These are phyloP conservation scores for Blyttiomyces sp. DNA, from an alignment of 371 early-diverging fungal genomes.

Conservation along the genomic window DNA sequence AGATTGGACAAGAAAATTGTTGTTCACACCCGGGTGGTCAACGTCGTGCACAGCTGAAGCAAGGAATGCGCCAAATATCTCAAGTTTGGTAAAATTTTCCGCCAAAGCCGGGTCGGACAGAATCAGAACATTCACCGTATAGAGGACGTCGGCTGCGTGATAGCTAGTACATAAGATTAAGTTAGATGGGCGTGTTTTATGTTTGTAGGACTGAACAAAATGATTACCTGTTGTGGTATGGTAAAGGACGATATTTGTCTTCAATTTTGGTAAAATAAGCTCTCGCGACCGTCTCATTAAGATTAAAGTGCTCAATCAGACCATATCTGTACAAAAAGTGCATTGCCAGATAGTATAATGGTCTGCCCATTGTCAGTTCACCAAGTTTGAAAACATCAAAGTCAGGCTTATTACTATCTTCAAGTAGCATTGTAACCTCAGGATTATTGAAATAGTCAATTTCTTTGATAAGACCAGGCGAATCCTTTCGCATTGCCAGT, in stretches of 20 bases:
- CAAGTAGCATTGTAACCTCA: conserved; percentile 29
- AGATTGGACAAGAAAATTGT: conserved; percentile 48
- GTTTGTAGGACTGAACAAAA: background rate
- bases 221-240: conserved; percentile 49
- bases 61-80: conserved; percentile 42
- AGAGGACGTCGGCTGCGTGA: conserved; percentile 56
- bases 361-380: conserved; percentile 36
- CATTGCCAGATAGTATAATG: conserved; percentile 40
- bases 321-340: conserved; percentile 41
- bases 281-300: conserved; percentile 26
- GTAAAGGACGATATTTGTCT: conserved; percentile 34
- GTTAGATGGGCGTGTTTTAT: background rate
- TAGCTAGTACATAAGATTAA: conserved; percentile 22
- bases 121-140: conserved; percentile 42
- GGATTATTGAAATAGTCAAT: conserved; percentile 16
- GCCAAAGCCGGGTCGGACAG: conserved; percentile 34
- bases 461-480: background rate
- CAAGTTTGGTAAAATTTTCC: conserved; percentile 39
- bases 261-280: conserved; percentile 38
- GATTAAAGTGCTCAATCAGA: conserved; percentile 33
- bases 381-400: conserved; percentile 49
- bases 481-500: background rate
- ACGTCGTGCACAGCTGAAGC: conserved; percentile 55
- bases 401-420: conserved; percentile 26
- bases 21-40: conserved; percentile 56